Base-by-base conservation (phyloP, 371 early-diverging fungal species). In the Mucor velutinosus region DNA sequence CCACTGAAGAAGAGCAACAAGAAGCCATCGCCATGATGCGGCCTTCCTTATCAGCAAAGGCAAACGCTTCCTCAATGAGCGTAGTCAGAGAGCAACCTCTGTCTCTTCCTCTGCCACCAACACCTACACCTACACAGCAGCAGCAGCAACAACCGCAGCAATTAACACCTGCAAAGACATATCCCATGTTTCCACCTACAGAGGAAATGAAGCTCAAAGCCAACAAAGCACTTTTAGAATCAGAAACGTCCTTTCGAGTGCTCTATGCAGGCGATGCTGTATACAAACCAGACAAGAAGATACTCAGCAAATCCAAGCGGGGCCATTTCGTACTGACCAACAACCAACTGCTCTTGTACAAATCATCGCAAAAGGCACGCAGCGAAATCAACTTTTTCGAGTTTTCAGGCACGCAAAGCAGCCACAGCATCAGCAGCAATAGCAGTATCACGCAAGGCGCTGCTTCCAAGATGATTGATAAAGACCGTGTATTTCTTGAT, bases 311-410 rank as follows among this genome's bases (percentile, higher is more conserved):
- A 41, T 61, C 63, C 19, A 79, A 76, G 33, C 55, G 63, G 6
- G 64, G 66, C 7, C 69, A 77, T 47, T 68, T 76, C 39, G 75
- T 82, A 12, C 47, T 82, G 15, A 82, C 78, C 23, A 76, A 72
- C 23, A 74, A 71, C 1, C 59, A 74, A 8, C 30, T 82, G 14
- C 67, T 82, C 1, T 43, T 69, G 8, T 82, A 74, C 62, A 82
- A 82, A 65, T 70, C 65, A 2, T 59, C 71, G 6, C 71, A 69
- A 30, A 79, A 78, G 30, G 80, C 82, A 25, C 62, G 71, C 19
- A 29, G 63, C 2, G 71, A 72, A 7, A 64, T 77, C 30, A 65
- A 76, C 35, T 29, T 76, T 14, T 74, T 62, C 61, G 66, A 64
- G 4, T 29, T 25, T 39, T 47, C 47, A 41, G 17, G 41, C 17